Base-by-base conservation (phyloP, 768 basidiomycete genomes). In the Collybiopsis luxurians region DNA sequence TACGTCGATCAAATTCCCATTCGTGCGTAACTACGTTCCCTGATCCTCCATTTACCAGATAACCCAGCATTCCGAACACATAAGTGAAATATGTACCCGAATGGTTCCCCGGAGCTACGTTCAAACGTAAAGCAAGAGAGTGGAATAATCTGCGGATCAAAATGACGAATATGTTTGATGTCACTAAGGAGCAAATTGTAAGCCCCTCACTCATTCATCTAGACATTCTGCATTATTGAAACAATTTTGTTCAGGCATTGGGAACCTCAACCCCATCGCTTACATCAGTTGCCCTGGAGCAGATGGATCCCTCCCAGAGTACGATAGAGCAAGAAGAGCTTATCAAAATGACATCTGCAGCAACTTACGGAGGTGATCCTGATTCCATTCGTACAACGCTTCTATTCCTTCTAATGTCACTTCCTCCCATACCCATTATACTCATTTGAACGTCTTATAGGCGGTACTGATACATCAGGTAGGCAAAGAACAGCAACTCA, bases 101-200 rank as follows among this genome's bases (percentile, higher is more conserved):
- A 36, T 81, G 78, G 77, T 42, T 80, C 11, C 79, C 78, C 5
- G 80, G 80, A 0, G 74, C 77, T n/a, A 70, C 69, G 1, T 82
- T 81, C 57, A 71, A 79, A 60, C 66, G 66, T 28, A 71, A 69
- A 50, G 79, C 79, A 2, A 63, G 64, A 26, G 54, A 58, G 17
- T 76, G 75, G 74, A 65, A 64, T 28, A 60, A 56, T 44, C 62
- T 61, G 28, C 61, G 69, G 11, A 26, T 59, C 1, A 66, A 67
- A 36, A 74, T 72, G 73, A 63, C 69, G 23, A 65, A 73, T 10
- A 59, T 58, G 15, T 75, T 72, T 39, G 21, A 45, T 6, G 53
- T 66, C 3, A 68, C 69, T 10, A 66, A 70, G 47, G 21, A 60
- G 13, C 30, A 58, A 42, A 24, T 72, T 59, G 73, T 75, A 19